Evolutionary conservation across 495 filamentous ascomycete genomes (phyloP), one percentile per base, ranked within the genome.

Genomic region (Penicillium bovifimosum): DNA sequence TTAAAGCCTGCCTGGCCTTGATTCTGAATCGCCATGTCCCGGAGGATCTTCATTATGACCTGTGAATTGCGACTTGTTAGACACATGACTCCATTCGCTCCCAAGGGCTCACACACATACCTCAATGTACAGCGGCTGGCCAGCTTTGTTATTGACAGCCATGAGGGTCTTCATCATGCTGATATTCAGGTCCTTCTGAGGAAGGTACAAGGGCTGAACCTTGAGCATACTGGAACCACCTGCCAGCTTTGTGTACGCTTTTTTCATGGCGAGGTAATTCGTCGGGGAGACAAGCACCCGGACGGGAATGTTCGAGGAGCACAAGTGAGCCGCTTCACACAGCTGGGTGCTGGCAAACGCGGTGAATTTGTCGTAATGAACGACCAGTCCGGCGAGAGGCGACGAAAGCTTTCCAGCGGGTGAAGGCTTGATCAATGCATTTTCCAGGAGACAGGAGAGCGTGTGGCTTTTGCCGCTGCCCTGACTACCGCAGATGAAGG

Each of bases 391-490:
- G 0, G 86, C 71, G 9, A 87, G 68, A 1, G 84, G 82, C 2
- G 70, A 66, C 0, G 75, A 70, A 1, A 77, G 49, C 17, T 58
- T 54, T 3, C 69, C 71, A 11, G 69, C 60, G 50, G 17, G 50
- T 33, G 10, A 76, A 53, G 2, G 82, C 65, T 27, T 68, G 76
- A 60, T 79, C 10, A 59, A 41, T 1, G 26, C 41, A 17, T 56
- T 83, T 60, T 88, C 84, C 6, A 89, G 65, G 11, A 91, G 65
- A 56, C 84, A 87, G 0, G 83, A 80, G 5, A 87, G 60, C 0
- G 83, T 87, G 54, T 89, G 83, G 31, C 80, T 84, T 67, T 89
- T 90, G 1, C 87, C 87, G 43, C 81, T 84, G 0, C 87, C 86
- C 59, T 90, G 86, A 32, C 76, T 78, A 1, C 87, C 87, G 54